These are phyloP conservation scores for Camellia oleifera DNA, from an alignment of 179 eudicot genomes.

Conservation along the genomic window DNA sequence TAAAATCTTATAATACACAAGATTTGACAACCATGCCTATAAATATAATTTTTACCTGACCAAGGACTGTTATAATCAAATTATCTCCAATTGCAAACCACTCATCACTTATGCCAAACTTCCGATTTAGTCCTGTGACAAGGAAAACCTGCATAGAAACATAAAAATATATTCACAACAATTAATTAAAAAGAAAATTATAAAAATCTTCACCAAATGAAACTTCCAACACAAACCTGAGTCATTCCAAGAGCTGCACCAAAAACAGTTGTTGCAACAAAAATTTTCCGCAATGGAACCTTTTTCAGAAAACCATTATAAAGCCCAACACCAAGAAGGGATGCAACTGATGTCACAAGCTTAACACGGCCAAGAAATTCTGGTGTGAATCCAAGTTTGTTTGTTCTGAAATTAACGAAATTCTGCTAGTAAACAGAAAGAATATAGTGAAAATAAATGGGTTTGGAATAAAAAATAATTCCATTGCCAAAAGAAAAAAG, in stretches of 20 bases:
- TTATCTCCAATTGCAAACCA: slow-evolving; percentile 99
- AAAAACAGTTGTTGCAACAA: slow-evolving; percentile 71
- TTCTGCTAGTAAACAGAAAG: not conserved
- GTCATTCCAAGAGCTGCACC: slow-evolving; percentile 94
- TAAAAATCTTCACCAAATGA: slow-evolving; percentile 1
- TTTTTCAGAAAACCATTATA: slow-evolving; percentile 87
- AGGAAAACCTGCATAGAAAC: slow-evolving; percentile 63
- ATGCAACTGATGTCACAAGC: slow-evolving; percentile 92
- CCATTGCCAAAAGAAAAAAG: not conserved
- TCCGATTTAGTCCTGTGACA: slow-evolving; percentile 86
- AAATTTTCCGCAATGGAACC: slow-evolving; percentile 69
- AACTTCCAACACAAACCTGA: slow-evolving; percentile 51
- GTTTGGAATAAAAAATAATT: not conserved
- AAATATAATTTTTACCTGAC: slow-evolving; percentile 41
- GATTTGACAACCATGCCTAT: too few relatives aligned
- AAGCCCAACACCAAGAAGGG: slow-evolving; percentile 90
- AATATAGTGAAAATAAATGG: not conserved
- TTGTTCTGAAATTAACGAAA: slow-evolving; percentile 61
- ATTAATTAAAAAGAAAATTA: slow-evolving; percentile 15
- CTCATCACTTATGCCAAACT: slow-evolving; percentile 88
- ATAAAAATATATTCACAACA: not conserved
- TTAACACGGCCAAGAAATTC: slow-evolving; percentile 98
- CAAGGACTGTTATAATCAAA: slow-evolving; percentile 85
- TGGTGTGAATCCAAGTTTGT: slow-evolving; percentile 87
- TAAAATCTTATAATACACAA: too few relatives aligned